phyloP scores from a whole-genome alignment of 1,139 yeast species.

The Saccharomyces pastorianus region DNA sequence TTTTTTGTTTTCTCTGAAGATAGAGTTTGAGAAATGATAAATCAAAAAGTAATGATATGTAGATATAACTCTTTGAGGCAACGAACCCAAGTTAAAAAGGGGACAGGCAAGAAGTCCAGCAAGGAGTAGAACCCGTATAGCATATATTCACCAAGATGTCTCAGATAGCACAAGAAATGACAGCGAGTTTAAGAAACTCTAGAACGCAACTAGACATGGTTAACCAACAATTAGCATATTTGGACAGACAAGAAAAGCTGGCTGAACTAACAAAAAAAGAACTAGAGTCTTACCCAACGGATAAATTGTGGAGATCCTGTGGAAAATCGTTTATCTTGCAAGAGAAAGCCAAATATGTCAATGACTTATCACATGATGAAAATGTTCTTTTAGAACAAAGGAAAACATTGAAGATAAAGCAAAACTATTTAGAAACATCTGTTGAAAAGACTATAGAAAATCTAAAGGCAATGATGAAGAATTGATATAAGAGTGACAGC shows the following conservation, averaged over 20 bases:
- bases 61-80: neutral
- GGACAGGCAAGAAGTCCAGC: neutral
- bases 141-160: neutral
- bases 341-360: constrained; percentile 41
- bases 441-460: constrained; percentile 63
- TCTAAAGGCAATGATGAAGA: constrained; percentile 33
- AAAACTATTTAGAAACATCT: constrained; percentile 65
- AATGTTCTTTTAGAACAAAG: constrained; percentile 49
- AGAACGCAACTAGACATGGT: constrained; percentile 60
- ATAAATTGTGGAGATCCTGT: constrained; percentile 73
- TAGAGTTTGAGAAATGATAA: neutral
- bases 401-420: constrained; percentile 57
- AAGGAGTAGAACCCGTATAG: neutral
- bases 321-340: constrained; percentile 61
- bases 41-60: neutral
- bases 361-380: constrained; percentile 45
- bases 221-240: constrained; percentile 48
- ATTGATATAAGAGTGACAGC: neutral
- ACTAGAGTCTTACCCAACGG: constrained; percentile 37
- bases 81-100: neutral
- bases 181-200: constrained; percentile 47
- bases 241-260: constrained; percentile 50
- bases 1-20: neutral
- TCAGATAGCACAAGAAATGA: constrained; percentile 48
- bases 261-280: constrained; percentile 51